Conservation (phyloP, 169 alveolate species). For the Eimeria sp. region DNA sequence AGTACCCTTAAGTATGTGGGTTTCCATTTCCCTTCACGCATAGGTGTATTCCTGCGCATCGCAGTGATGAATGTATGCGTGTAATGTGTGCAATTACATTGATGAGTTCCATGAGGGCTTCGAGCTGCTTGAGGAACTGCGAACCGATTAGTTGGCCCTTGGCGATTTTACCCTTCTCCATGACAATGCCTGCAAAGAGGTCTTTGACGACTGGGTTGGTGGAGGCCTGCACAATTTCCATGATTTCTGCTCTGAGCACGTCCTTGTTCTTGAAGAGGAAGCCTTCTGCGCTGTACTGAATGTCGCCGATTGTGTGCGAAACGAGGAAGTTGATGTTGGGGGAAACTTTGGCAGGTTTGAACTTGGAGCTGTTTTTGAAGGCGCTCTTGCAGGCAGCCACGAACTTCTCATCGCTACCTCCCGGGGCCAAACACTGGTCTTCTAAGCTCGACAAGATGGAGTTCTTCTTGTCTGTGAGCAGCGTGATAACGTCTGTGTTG, state of each 20-base stretch:
- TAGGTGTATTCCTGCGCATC: too few species aligned
- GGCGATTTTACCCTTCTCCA: conserved; percentile 94
- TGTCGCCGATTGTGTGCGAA: conserved; percentile 95
- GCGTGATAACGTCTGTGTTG: conserved; percentile 79
- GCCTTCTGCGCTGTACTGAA: conserved; percentile 93
- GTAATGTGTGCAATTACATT: conserved; percentile 70
- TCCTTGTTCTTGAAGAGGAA: conserved; percentile 95
- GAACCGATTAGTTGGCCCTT: conserved; percentile 96
- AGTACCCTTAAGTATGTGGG: too few species aligned
- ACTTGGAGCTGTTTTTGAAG: conserved; percentile 78
- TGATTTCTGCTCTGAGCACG: conserved; percentile 93
- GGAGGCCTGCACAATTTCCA: conserved; percentile 92
- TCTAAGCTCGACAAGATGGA: conserved; percentile 92
- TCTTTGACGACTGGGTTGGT: conserved; percentile 88
- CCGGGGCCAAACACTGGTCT: conserved; percentile 96
- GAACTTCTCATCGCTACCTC: conserved; percentile 94
- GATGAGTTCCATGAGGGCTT: conserved; percentile 92
- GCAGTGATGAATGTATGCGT: neutral
- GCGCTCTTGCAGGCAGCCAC: conserved; percentile 87
- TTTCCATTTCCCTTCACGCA: neutral
- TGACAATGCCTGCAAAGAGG: conserved; percentile 92
- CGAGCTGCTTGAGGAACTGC: conserved; percentile 93
- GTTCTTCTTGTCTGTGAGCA: conserved; percentile 86
- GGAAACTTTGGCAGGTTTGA: conserved; percentile 91
- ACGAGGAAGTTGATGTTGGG: conserved; percentile 93